phyloP scores from a whole-genome alignment of 2,329 filamentous ascomycete genomes.

The Annulohypoxylon truncatum region DNA sequence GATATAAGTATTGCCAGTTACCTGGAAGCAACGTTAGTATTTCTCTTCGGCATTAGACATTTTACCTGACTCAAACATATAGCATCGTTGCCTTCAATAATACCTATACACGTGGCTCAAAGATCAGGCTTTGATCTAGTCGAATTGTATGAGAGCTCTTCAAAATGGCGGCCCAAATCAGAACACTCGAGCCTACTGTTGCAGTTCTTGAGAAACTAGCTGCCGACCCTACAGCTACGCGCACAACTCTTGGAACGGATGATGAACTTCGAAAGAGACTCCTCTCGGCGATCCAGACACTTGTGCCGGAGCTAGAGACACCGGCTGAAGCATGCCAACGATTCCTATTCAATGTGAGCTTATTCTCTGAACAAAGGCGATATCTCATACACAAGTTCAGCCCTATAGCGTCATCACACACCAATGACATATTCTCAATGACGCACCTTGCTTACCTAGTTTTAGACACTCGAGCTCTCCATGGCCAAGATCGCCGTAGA shows the following conservation, averaged over 20 bases:
- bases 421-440: background rate
- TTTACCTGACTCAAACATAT: background rate
- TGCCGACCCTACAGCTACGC: background rate
- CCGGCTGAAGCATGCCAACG: slow-evolving; percentile 30
- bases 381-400: background rate
- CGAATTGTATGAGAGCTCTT: background rate
- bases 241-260: background rate
- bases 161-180: slow-evolving; percentile 2
- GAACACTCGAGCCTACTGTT: slow-evolving; percentile 14
- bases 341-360: slow-evolving; percentile 31
- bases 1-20: background rate
- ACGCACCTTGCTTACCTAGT: background rate
- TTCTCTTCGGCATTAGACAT: background rate
- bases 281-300: slow-evolving; percentile 12
- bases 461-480: slow-evolving; percentile 27
- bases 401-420: background rate
- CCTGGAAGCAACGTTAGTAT: background rate
- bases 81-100: background rate
- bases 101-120: too few relatives aligned
- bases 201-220: slow-evolving; percentile 22
- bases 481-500: slow-evolving; percentile 30
- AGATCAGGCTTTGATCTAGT: too few relatives aligned
- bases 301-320: slow-evolving; percentile 33
- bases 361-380: background rate
- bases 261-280: slow-evolving; percentile 36